Conservation (phyloP, 2,329 filamentous ascomycete genomes). For the Botrytis paeoniae region DNA sequence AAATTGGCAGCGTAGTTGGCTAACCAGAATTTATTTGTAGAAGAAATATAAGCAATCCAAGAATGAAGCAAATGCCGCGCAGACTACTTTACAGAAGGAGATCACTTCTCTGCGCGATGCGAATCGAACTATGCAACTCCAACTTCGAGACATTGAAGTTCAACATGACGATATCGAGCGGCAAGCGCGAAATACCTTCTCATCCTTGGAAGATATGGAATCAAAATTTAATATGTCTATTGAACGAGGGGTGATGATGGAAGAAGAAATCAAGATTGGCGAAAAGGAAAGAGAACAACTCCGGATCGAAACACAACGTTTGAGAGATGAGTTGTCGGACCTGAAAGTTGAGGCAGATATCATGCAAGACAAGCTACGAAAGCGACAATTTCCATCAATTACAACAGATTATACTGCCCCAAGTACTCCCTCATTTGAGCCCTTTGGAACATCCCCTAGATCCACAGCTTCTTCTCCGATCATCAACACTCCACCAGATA, state of each 20-base stretch:
- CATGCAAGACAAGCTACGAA: conserved; percentile 86
- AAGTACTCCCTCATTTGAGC: conserved; percentile 57
- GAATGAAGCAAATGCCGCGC: conserved; percentile 76
- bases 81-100: conserved; percentile 88
- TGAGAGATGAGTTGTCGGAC: conserved; percentile 88
- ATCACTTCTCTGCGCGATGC: conserved; percentile 85
- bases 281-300: conserved; percentile 89
- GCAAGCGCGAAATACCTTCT: conserved; percentile 92
- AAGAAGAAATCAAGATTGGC: conserved; percentile 87
- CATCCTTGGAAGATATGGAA: conserved; percentile 93
- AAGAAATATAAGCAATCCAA: conserved; percentile 97
- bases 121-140: conserved; percentile 77
- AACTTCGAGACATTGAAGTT: conserved; percentile 90
- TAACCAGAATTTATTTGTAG: conserved; percentile 45
- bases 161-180: conserved; percentile 98
- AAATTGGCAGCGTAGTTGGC: conserved; percentile 19
- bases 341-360: conserved; percentile 94
- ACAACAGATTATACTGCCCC: conserved; percentile 61
- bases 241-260: conserved; percentile 86
- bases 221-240: conserved; percentile 95
- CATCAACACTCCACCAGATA: conserved; percentile 76
- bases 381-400: conserved; percentile 60
- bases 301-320: conserved; percentile 84
- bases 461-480: conserved; percentile 92
- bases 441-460: conserved; percentile 70